These are phyloP conservation scores for Jacaranda mimosifolia DNA, from an alignment of 257 asterid species.

Conservation along the genomic window DNA sequence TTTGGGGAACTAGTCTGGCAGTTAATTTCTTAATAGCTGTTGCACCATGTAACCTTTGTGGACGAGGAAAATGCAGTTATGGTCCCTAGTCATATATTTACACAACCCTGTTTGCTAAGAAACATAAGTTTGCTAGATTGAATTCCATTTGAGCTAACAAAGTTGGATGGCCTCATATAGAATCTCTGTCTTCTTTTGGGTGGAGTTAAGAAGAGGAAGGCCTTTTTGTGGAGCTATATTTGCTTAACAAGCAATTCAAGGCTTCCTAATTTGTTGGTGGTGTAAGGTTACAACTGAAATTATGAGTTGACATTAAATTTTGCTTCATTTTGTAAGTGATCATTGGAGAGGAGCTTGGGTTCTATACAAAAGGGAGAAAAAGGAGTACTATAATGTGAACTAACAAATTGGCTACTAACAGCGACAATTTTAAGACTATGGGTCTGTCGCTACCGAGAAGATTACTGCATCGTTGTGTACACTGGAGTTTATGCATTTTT, in stretches of 20 bases:
- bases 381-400: background rate
- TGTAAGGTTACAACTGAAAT: background rate
- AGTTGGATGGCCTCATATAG: background rate
- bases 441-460: background rate
- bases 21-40: too few species aligned
- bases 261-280: background rate
- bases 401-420: background rate
- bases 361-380: background rate
- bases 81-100: too few species aligned
- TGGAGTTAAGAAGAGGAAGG: background rate
- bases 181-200: background rate
- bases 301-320: background rate
- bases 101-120: too few species aligned
- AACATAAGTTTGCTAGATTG: background rate
- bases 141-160: background rate
- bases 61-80: too few species aligned
- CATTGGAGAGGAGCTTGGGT: background rate
- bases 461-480: background rate
- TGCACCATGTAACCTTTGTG: too few species aligned
- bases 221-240: background rate
- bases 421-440: background rate
- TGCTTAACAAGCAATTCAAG: background rate
- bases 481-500: background rate
- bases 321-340: background rate
- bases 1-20: too few species aligned